Base-by-base conservation (phyloP, 2,329 filamentous ascomycete species). In the Epichloe gansuensis region DNA sequence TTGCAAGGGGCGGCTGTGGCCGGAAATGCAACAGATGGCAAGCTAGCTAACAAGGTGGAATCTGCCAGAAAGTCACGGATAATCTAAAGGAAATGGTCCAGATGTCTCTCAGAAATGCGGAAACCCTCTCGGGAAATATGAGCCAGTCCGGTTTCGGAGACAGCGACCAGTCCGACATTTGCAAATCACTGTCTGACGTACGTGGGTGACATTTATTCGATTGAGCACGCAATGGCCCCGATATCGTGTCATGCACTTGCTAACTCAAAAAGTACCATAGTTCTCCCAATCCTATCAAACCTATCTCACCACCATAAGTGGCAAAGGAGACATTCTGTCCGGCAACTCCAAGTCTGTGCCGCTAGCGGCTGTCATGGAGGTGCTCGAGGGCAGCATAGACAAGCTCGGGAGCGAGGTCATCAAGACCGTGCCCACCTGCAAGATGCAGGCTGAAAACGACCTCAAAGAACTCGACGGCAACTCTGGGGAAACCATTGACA, bases 361-460 rank as follows among this genome's bases (percentile, higher is more conserved):
- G 41, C 44, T 61, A 6, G 50, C 42, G 6, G 49, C 52, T 25
- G 42, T 56, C 15, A 50, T 61, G 17, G 47, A 54, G 43, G 41
- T 52, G 15, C 36, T 61, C 38, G 53, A 56, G 50, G 38, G 36
- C 7, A 54, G n/a, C 47, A 47, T 61, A 21, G 53, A 59, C 46
- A 55, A 52, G 12, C 45, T 61, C 35, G 56, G 57, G 25, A 48
- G 51, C 12, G 50, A 25, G 27, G 36, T 61, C 51, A 53, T 57
- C 42, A 49, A 34, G 35, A 27, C 51, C n/a, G 52, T 58, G 5
- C 58, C 60, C 1, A 54, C 53, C 17, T 58, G 51, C 47, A 47
- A 46, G 23, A 12, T 45, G 11, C 47, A 47, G 31, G 53, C 56
- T 7, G 52, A 54, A 44, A 41, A 27, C 27, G 48, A 54, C 35